These are phyloP conservation scores for Tetrapisispora pingtungensis DNA, from an alignment of 805 yeast species.

Conservation along the genomic window DNA sequence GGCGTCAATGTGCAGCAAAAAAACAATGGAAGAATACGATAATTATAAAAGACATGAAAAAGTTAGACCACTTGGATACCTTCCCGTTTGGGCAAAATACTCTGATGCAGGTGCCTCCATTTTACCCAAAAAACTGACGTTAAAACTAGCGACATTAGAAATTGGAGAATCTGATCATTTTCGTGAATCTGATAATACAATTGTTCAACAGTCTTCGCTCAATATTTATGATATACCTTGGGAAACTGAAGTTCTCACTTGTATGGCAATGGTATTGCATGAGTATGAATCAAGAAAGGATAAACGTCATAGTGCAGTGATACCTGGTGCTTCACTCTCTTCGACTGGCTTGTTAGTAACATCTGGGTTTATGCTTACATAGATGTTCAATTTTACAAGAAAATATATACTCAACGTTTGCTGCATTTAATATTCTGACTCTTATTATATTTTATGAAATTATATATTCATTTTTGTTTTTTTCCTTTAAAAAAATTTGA, in stretches of 20 bases:
- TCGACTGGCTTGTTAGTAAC: conserved; percentile 1
- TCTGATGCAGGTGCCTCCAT: conserved; percentile 19
- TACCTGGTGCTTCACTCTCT: not conserved
- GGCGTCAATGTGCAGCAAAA: conserved; percentile 25
- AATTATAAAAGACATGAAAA: conserved; percentile 3
- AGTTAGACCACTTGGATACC: conserved; percentile 13
- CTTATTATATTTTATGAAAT: too few relatives aligned
- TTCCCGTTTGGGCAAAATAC: conserved; percentile 26
- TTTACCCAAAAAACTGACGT: conserved; percentile 22
- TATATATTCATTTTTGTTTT: too few relatives aligned
- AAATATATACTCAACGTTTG: too few relatives aligned
- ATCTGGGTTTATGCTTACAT: not conserved
- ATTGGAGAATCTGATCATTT: conserved; percentile 12
- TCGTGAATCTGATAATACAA: not conserved
- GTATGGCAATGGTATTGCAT: conserved; percentile 28
- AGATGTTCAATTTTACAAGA: too few relatives aligned
- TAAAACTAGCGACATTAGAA: conserved; percentile 17
- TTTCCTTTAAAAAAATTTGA: too few relatives aligned
- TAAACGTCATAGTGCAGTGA: conserved; percentile 11
- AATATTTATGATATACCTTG: conserved; percentile 12
- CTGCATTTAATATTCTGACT: too few relatives aligned
- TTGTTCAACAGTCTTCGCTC: not conserved
- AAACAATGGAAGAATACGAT: conserved; percentile 10
- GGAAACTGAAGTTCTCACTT: conserved; percentile 23
- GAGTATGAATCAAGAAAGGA: conserved; percentile 28